Base-by-base conservation (phyloP, 306 rosid genomes). In the Glycine tomentella region DNA sequence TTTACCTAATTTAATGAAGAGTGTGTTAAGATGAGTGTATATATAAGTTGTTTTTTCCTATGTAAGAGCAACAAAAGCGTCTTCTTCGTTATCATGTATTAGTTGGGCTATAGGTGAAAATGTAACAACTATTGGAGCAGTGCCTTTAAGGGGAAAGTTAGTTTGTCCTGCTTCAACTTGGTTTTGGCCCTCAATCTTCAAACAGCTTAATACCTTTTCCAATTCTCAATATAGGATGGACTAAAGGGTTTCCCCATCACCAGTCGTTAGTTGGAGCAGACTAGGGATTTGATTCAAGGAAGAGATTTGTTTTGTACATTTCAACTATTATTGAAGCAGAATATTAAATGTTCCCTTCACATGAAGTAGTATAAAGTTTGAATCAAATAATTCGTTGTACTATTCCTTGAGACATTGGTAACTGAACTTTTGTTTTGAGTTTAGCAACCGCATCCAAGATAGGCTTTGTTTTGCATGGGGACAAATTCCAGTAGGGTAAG, bases 51-150 rank as follows among this genome's bases (percentile, higher is more conserved):
- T 16, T 59, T 59, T 59, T 59, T 3, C 12, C 14, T 59, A 9
- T 25, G 66, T 59, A 9, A 17, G 9, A 31, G 49, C 36, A 16
- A 15, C 40, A 9, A 8, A 75, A 44, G 45, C 31, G 45, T 61
- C 73, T 3, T 69, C 53, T 76, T 87, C 87, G 69, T 80, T 69
- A 77, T 81, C 38, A 69, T 14, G 52, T 34, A 83, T 84, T 87
- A 17, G 90, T 78, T 87, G 86, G 72, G 74, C 33, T 74, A 81
- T 81, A 62, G 90, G 80, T 84, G 88, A 87, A 49, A 86, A 75
- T 79, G 63, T 33, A 83, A 83, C 87, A 69, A 86, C 74, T 52
- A 40, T 69, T 14, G 58, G 36, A 55, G 14, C 36, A 66, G 76
- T 79, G 75, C 3, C 59, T 75, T 40, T 46, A 16, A 50, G 49